Conservation (phyloP, 1,284 basidiomycete genomes). For the Microbotryum saponariae region DNA sequence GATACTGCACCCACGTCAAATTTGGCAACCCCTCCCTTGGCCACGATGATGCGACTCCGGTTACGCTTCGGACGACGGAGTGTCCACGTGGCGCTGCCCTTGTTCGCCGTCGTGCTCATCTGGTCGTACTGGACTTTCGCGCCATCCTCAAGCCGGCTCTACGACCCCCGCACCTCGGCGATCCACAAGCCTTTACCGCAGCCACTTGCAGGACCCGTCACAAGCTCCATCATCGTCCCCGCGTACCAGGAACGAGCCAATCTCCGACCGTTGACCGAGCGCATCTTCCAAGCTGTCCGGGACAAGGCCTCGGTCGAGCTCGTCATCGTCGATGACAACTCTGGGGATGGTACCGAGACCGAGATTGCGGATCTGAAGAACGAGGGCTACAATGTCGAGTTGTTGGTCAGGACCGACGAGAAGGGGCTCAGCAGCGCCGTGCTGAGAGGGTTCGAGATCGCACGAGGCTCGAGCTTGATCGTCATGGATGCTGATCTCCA, state of each 20-base stretch:
- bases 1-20: too few species aligned
- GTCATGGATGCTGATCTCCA: slow-evolving; percentile 49
- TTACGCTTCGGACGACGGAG: too few species aligned
- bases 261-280: slow-evolving; percentile 44
- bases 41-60: too few species aligned
- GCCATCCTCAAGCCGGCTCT: slow-evolving; percentile 1
- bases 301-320: slow-evolving; percentile 42
- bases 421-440: slow-evolving; percentile 47
- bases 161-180: slow-evolving; percentile 20
- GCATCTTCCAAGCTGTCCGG: slow-evolving; percentile 41
- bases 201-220: slow-evolving; percentile 27
- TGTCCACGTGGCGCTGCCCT: too few species aligned
- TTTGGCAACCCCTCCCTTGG: too few species aligned
- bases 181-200: slow-evolving; percentile 22
- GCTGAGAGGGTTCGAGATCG: slow-evolving; percentile 46
- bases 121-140: not conserved
- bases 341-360: slow-evolving; percentile 47
- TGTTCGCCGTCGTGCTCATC: too few species aligned
- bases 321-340: slow-evolving; percentile 49
- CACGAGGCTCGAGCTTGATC: slow-evolving; percentile 44
- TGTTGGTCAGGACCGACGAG: slow-evolving; percentile 45
- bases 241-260: slow-evolving; percentile 49
- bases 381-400: slow-evolving; percentile 46
- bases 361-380: slow-evolving; percentile 43
- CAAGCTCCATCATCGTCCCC: slow-evolving; percentile 47